A percentile compares a stretch with the other conserved stretches of the same genome.
Conservation (phyloP, 2,329 filamentous ascomycete species). For the Cladosporium sp. region DNA sequence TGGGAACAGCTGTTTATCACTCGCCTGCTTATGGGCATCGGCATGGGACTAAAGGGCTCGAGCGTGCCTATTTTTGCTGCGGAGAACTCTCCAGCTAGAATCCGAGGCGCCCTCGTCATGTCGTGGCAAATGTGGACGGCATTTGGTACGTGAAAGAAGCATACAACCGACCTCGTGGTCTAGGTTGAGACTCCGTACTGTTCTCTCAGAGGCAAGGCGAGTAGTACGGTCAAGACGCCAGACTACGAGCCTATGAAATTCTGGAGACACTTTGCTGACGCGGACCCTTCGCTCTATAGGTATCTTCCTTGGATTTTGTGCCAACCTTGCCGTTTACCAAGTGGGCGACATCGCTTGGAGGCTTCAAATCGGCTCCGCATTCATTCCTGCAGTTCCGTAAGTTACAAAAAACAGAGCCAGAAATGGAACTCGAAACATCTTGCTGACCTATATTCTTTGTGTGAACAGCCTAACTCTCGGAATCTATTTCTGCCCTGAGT, state of each 20-base stretch:
- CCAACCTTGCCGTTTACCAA: constrained; percentile 44
- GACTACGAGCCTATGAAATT: neutral
- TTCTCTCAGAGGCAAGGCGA: neutral
- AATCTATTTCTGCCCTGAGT: constrained; percentile 44
- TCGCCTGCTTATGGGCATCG: constrained; percentile 42
- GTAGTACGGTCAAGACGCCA: neutral
- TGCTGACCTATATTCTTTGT: neutral
- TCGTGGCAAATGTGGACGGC: constrained; percentile 53
- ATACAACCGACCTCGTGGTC: neutral
- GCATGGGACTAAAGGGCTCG: constrained; percentile 48
- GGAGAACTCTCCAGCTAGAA: constrained; percentile 56
- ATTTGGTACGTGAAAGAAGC: constrained; percentile 37
- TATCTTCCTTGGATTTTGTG: constrained; percentile 47
- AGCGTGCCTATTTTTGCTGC: constrained; percentile 54
- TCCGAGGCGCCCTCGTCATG: constrained; percentile 59
- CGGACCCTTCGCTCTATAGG: neutral
- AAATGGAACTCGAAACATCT: neutral
- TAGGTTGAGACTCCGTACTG: neutral
- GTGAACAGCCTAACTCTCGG: constrained; percentile 40
- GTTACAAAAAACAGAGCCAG: neutral
- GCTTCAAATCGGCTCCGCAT: constrained; percentile 49
- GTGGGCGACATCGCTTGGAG: constrained; percentile 45
- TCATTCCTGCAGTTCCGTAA: constrained; percentile 47
- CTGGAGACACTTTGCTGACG: neutral
- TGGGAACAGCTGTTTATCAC: constrained; percentile 42